Base-by-base conservation (phyloP, 352 stramenopile species). In the Peronospora tabacina region DNA sequence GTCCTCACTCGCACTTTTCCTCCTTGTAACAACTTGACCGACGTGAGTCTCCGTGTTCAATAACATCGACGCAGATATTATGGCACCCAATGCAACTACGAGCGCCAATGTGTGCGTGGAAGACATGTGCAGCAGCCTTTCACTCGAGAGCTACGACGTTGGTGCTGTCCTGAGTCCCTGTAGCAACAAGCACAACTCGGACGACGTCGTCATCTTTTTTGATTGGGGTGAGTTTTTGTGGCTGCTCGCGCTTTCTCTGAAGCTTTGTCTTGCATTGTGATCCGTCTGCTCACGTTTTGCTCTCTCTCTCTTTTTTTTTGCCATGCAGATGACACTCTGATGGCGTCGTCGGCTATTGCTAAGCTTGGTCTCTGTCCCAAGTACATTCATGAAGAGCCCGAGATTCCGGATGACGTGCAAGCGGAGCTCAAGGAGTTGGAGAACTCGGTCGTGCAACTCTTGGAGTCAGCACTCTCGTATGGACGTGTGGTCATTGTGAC, bases 401-500 rank as follows among this genome's bases (percentile, higher is more conserved):
- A 75, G 20, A 86, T 93, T 49, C 82, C 82, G 0, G 58, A 58
- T 9, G 75, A 89, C 42, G 76, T 93, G n/a, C 68, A 72, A 40
- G 65, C 58, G 2, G 77, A 92, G 51, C 67, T 96, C 10, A 72
- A 75, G 28, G 67, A 79, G 52, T 68, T 95, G 2, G 78, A 95
- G 53, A 63, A 85, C 17, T 75, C 61, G 16, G 85, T 90, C n/a
- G 66, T 87, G 39, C 65, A 75, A 45, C 52, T 95, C 6, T 62
- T 96, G 1, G 64, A 85, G 39, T 73, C 72, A 16, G 85, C 85
- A 2, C 51, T 94, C 20, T 70, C 55, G 2, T 85, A 75, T 49
- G 86, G 84, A 20, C 74, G 75, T 11, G 85, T 95, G 13, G 71
- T 94, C 22, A 93, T 96, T 32, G 78, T 96, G 28, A 96, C 87